These are phyloP conservation scores for Pilasporangium apinafurcum DNA, from an alignment of 352 stramenopile species.

Conservation along the genomic window DNA sequence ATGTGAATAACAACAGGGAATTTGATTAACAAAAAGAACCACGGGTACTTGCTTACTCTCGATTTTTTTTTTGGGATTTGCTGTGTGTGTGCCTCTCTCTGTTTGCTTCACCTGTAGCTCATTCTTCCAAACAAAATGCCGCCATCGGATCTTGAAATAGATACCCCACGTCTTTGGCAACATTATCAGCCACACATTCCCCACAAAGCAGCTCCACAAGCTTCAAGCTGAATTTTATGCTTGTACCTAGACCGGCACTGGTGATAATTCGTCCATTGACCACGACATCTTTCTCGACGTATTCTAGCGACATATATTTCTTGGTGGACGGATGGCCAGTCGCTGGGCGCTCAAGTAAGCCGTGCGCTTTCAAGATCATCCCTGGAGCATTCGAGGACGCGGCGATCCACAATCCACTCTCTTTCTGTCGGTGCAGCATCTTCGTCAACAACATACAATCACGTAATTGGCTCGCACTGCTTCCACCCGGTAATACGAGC, in stretches of 20 bases:
- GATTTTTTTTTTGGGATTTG: too few species aligned
- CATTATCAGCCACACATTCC: slow-evolving; percentile 20
- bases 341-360: slow-evolving; percentile 32
- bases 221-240: slow-evolving; percentile 42
- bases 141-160: too few species aligned
- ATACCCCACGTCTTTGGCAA: slow-evolving; percentile 33
- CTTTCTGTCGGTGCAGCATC: slow-evolving; percentile 54
- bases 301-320: slow-evolving; percentile 33
- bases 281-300: slow-evolving; percentile 47
- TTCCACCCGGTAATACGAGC: slow-evolving; percentile 62
- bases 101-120: too few species aligned
- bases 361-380: slow-evolving; percentile 34
- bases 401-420: slow-evolving; percentile 40
- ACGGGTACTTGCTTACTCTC: too few species aligned
- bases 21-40: too few species aligned
- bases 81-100: too few species aligned
- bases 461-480: slow-evolving; percentile 28
- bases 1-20: too few species aligned
- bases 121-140: too few species aligned
- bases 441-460: slow-evolving; percentile 57
- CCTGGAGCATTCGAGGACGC: slow-evolving; percentile 41
- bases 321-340: slow-evolving; percentile 43
- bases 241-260: slow-evolving; percentile 41
- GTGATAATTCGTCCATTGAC: slow-evolving; percentile 52
- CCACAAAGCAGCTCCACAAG: slow-evolving; percentile 53